Evolutionary conservation across 345 rosid species (phyloP).

Genomic region (rapeseed (Brassica napus)): DNA sequence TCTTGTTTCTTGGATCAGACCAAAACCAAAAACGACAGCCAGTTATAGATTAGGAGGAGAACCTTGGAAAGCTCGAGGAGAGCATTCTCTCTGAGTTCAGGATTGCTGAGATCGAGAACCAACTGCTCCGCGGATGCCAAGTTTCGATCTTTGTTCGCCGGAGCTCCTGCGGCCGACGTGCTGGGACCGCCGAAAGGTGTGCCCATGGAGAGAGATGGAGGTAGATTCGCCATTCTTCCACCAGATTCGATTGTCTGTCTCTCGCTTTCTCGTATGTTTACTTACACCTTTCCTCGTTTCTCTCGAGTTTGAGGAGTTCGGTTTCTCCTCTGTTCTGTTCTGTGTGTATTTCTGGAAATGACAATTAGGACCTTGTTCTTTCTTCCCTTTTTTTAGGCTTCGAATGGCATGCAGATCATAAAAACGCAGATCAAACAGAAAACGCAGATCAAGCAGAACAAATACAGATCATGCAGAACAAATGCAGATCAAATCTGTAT

Average conservation of each 20-base stretch:
- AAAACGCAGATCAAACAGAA: too few species aligned
- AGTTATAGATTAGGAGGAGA: not conserved
- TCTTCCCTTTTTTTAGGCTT: not conserved
- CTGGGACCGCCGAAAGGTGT: conserved; percentile 60
- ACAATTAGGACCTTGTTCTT: conserved; percentile 8
- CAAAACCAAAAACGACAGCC: not conserved
- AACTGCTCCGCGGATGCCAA: conserved; percentile 90
- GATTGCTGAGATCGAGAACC: conserved; percentile 90
- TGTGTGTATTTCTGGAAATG: not conserved
- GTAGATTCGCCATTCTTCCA: conserved; percentile 62
- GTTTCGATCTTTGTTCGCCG: conserved; percentile 76
- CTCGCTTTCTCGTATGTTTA: conserved; percentile 1
- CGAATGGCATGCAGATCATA: too few species aligned
- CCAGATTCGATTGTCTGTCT: not conserved
- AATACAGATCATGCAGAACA: too few species aligned
- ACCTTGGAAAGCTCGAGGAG: conserved; percentile 81
- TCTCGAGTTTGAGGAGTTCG: not conserved
- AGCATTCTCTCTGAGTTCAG: conserved; percentile 90
- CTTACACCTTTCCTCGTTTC: not conserved
- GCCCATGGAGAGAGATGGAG: conserved; percentile 70
- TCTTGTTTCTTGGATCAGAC: conserved; percentile 11
- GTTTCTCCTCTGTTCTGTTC: conserved; percentile 11
- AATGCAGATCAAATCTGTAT: too few species aligned
- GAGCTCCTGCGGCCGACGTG: conserved; percentile 51
- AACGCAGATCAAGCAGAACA: too few species aligned